These are phyloP conservation scores for Phytophthora ohioensis DNA, from an alignment of 352 stramenopile genomes.

Conservation along the genomic window DNA sequence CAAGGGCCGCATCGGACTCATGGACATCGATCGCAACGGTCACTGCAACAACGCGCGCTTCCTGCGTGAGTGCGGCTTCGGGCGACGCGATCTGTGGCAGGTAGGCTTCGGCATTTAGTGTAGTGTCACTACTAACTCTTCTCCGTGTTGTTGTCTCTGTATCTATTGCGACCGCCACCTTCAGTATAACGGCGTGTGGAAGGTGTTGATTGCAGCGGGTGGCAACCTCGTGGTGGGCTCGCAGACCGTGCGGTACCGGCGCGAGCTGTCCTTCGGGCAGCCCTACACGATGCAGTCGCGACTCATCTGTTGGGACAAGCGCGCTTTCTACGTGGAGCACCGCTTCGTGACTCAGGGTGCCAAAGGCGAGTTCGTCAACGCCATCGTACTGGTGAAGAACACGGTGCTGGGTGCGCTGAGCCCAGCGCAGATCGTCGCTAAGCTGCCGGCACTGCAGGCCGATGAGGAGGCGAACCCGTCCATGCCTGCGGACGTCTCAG, in stretches of 20 bases:
- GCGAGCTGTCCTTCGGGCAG: conserved; percentile 79
- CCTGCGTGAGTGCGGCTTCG: conserved; percentile 87
- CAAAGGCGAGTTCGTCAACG: conserved; percentile 73
- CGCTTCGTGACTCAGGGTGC: conserved; percentile 70
- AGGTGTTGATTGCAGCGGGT: conserved; percentile 51
- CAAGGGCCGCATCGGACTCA: conserved; percentile 54
- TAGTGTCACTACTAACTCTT: not conserved
- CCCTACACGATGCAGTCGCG: conserved; percentile 77
- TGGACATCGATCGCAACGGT: conserved; percentile 86
- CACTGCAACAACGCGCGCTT: conserved; percentile 90
- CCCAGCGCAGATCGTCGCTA: conserved; percentile 70
- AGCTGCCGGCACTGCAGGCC: conserved; percentile 46
- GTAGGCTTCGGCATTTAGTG: conserved; percentile 33
- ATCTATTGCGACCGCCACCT: conserved; percentile 2
- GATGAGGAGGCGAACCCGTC: conserved; percentile 45
- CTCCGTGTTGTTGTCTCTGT: not conserved
- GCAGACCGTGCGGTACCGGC: conserved; percentile 84
- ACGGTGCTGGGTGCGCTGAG: conserved; percentile 72
- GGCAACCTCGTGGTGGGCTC: conserved; percentile 87
- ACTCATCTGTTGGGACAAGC: conserved; percentile 81
- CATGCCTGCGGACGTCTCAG: conserved; percentile 61
- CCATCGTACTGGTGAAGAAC: conserved; percentile 91
- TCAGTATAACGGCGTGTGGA: conserved; percentile 81
- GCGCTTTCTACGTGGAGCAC: conserved; percentile 89
- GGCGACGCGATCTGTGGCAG: conserved; percentile 82